These are phyloP conservation scores for Neonectria sp. DNA, from an alignment of 2,329 filamentous ascomycete genomes.

Conservation along the genomic window DNA sequence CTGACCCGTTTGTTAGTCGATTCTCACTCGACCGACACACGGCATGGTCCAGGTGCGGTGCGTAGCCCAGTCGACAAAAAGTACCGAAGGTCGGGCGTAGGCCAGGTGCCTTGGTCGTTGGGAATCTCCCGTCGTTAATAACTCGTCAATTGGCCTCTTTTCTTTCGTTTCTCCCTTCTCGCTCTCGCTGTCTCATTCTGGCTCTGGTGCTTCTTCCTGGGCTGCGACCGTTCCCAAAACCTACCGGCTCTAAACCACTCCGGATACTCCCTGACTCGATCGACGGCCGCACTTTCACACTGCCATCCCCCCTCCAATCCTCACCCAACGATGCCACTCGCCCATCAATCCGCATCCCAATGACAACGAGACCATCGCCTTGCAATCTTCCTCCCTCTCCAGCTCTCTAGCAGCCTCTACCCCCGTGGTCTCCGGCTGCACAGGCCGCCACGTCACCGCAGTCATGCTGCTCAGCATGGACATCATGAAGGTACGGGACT, in stretches of 20 bases:
- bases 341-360: constrained; percentile 28
- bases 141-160: constrained; percentile 20
- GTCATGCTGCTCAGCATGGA: constrained; percentile 48
- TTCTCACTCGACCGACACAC: background rate
- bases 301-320: constrained; percentile 22
- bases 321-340: constrained; percentile 17
- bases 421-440: constrained; percentile 10
- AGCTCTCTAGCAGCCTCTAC: constrained; percentile 19
- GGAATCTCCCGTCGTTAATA: constrained; percentile 23
- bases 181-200: background rate
- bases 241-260: background rate
- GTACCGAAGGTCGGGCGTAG: constrained; percentile 4
- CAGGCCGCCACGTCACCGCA: constrained; percentile 9
- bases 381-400: constrained; percentile 8
- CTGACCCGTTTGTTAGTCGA: constrained; percentile 23
- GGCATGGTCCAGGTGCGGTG: constrained; percentile 18
- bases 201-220: background rate
- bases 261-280: background rate
- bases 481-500: constrained; percentile 56
- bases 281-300: constrained; percentile 29
- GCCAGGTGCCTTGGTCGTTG: constrained; percentile 1
- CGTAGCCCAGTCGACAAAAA: constrained; percentile 15
- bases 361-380: constrained; percentile 30
- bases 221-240: constrained; percentile 5
- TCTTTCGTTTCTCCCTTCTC: background rate